Base-by-base conservation (phyloP, 2,329 filamentous ascomycete genomes). In the Metarhizium guizhouense region DNA sequence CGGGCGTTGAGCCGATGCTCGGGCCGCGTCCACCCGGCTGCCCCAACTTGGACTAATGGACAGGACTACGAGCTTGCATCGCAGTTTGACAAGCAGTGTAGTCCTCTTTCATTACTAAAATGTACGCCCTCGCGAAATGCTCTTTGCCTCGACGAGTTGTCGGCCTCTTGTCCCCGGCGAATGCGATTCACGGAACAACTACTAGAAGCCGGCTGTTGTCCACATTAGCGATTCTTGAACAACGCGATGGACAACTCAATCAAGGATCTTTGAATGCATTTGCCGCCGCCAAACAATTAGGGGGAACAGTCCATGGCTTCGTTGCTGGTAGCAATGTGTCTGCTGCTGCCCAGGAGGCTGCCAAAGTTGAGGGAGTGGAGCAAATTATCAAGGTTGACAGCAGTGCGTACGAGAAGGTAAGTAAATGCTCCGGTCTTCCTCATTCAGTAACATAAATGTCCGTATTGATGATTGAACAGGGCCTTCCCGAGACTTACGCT, bases 401-500 rank as follows among this genome's bases (percentile, higher is more conserved):
- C 73, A 84, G 77, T 54, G 88, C 90, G 52, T 99, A 99, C 68
- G 92, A 97, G 67, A 95, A 92, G 84, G 90, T 92, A 65, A 36
- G 18, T 11, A 38, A 6, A 40, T n/a, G n/a, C 34, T 20, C 20
- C 10, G 13, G 42, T 13, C 29, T 36, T 45, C 30, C 18, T n/a
- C 45, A 20, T 16, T 10, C 8, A 2, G 42, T 4, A 18, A 20
- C 18, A 11, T 29, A 8, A 53, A 10, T 43, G 55, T 42, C 57
- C 30, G 61, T 59, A 40, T 38, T 56, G 25, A 55, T 53, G 32
- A 18, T 2, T 4, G 25, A 2, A 2, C 61, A 91, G 89, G 90
- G 91, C 52, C 82, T 99, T 2, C 85, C 94, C 53, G 94, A 99
- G 76, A 96, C 90, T 77, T 97, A 83, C 68, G 94, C 93, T n/a